Percentiles rank a stretch among this genome's conserved stretches.
These are phyloP conservation scores for Sindora glabra DNA, from an alignment of 306 rosid species.

Conservation along the genomic window DNA sequence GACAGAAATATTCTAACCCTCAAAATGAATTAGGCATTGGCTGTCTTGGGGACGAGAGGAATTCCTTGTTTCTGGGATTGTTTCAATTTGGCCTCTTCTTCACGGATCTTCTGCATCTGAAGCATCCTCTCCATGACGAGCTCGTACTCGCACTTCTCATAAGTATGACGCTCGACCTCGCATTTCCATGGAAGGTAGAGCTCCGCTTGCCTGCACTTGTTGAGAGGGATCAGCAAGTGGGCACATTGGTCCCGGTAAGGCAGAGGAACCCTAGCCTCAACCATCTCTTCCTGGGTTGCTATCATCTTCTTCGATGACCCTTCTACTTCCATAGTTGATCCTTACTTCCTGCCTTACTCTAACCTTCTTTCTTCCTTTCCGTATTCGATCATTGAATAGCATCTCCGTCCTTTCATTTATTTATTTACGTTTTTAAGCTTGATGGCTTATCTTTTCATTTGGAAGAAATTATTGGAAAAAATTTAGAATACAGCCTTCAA, in stretches of 20 bases:
- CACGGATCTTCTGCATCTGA: constrained; percentile 87
- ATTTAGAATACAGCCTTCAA: no score
- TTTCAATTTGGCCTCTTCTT: constrained; percentile 33
- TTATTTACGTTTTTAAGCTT: no score
- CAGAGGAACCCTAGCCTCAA: constrained; percentile 73
- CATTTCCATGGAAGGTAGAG: constrained; percentile 93
- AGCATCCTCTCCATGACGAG: constrained; percentile 96
- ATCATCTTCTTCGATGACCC: constrained; percentile 97
- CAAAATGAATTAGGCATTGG: constrained; percentile 40
- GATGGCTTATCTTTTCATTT: no score
- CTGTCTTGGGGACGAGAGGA: constrained; percentile 72
- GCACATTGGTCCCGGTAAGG: constrained; percentile 91
- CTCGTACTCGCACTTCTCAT: constrained; percentile 90
- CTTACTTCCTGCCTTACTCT: not conserved
- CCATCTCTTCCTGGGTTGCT: constrained; percentile 91
- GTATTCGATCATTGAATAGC: no score
- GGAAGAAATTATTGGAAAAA: no score
- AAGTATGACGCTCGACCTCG: constrained; percentile 68
- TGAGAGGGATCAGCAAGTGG: constrained; percentile 83
- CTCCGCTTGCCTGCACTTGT: constrained; percentile 85
- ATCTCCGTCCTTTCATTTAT: no score
- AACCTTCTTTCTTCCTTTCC: no score
- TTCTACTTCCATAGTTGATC: constrained; percentile 37
- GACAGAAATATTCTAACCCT: constrained; percentile 11
- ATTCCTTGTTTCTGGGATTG: constrained; percentile 31